Conservation (phyloP, 1,284 basidiomycete genomes). For the Austroboletus rostrupii region DNA sequence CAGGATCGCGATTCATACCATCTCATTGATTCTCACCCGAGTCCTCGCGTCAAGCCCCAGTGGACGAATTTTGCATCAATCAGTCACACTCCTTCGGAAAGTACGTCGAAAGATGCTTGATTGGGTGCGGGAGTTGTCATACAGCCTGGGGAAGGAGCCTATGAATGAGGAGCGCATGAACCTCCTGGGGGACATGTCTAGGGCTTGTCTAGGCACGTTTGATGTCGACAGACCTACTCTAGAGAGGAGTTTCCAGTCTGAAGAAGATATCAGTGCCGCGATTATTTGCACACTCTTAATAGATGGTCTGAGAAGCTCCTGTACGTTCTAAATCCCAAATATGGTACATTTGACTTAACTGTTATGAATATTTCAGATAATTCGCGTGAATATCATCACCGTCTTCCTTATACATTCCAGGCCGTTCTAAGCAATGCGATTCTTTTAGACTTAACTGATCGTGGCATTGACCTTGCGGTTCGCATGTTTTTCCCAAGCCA, state of each 20-base stretch:
- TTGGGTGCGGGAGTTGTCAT: background rate
- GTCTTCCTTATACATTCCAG: background rate
- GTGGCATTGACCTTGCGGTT: too few species aligned
- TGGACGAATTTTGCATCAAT: background rate
- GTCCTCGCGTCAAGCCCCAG: too few species aligned
- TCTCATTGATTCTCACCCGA: too few species aligned
- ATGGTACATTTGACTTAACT: too few species aligned
- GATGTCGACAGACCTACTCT: background rate
- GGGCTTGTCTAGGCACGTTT: background rate
- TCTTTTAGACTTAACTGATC: too few species aligned
- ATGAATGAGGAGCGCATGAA: background rate
- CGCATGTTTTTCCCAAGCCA: slow-evolving; percentile 26
- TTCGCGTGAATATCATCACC: slow-evolving; percentile 6
- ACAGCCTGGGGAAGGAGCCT: background rate
- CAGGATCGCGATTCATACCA: too few species aligned
- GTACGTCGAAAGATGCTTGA: background rate
- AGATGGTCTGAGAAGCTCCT: too few species aligned
- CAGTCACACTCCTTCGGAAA: background rate
- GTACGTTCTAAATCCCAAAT: too few species aligned
- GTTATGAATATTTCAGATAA: too few species aligned
- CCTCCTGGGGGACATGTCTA: background rate
- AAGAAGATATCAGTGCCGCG: slow-evolving; percentile 14
- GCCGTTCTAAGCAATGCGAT: too few species aligned
- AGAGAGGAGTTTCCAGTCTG: background rate
- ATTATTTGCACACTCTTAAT: slow-evolving; percentile 32